Evolutionary conservation across 2,329 filamentous ascomycete genomes (phyloP), one percentile per base, ranked within the genome.

Genomic region (Colletotrichum viniferum): DNA sequence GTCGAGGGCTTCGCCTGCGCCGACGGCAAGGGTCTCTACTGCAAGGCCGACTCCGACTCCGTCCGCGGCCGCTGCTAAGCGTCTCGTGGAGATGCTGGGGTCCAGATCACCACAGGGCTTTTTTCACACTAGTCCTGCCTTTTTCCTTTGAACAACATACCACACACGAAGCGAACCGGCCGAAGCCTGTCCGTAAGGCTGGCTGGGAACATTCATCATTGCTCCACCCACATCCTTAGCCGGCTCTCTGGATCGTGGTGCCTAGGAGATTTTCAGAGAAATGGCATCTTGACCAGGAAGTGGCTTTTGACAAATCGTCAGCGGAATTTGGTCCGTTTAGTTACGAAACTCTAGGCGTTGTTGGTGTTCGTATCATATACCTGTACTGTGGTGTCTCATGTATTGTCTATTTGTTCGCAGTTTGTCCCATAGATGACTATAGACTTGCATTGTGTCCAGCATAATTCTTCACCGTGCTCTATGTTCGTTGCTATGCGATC

Each of bases 1-100:
- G n/a, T 36, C 32, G 78, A 52, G 43, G 43, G 78, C n/a, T 79
- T 77, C 66, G 34, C 26, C 12, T 79, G 78, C 48, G 70, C 74
- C n/a, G 77, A 79, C 58, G 78, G 78, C 67, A 36, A 79, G 72
- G 78, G 78, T 60, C 65, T 74, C 36, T 75, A 64, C 21, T 79
- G 78, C 76, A 77, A 74, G 56, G 78, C 78, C 14, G 28, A 58
- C 8, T 4, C 71, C 24, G 55, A 68, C 14, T 28, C 30, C 9
- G 76, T 79, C 30, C 66, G 48, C 43, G 78, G 78, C 52, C 28
- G 68, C 38, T 77, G 76, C 73, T 77, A 63, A 73, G 71, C 71
- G 43, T 36, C 64, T 73, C 62, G 26, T 58, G 69, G 30, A 34
- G n/a, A 34, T 62, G 36, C 26, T 26, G 62, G 32, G 55, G 55